Base-by-base conservation (phyloP, 257 asterid species). In the Vinca minor region DNA sequence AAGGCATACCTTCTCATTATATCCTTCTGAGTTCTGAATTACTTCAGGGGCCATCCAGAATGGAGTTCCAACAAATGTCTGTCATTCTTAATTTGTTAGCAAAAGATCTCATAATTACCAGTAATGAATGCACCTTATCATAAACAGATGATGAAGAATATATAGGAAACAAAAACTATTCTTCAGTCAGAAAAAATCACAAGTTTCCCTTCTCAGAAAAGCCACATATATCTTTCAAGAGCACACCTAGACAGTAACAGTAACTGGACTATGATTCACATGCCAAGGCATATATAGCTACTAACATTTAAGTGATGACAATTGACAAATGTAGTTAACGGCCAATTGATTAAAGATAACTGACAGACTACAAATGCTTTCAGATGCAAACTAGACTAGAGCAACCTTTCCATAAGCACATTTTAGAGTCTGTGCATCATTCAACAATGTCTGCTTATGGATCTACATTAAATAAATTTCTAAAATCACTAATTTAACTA, bases 21-120 rank as follows among this genome's bases (percentile, higher is more conserved):
- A 93, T 76, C 99, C 99, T 23, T 93, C 99, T 45, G 99, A 74
- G 74, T 93, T 93, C 78, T 93, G 99, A 80, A 93, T 93, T 62
- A 93, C 99, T 83, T 93, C 99, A 41, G 99, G 99, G 63, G 99
- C 99, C 99, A 93, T 93, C 99, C 99, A 93, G 72, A 93, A 93
- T 59, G 99, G 99, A 63, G 99, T 93, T 71, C 99, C 99, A 77
- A 93, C 99, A 83, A 93, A 93, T 67, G 99, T 93, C 99, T 93
- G 87, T 59, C 70, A 83, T 74, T 64, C 55, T 85, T 68, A 77
- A 77, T 66, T 71, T 77, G 84, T 92, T 75, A 84, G 91, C 65
- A n/a, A 63, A 49, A 57, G 46, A 62, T 57, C 35, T 57, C 39
- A n/a, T n/a, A 56, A 56, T 34, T 44, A 46, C 1, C 12, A 35